A percentile compares a stretch with the other conserved stretches of the same genome.
phyloP scores from a whole-genome alignment of 257 asterid genomes.

The Osmanthus fragrans region DNA sequence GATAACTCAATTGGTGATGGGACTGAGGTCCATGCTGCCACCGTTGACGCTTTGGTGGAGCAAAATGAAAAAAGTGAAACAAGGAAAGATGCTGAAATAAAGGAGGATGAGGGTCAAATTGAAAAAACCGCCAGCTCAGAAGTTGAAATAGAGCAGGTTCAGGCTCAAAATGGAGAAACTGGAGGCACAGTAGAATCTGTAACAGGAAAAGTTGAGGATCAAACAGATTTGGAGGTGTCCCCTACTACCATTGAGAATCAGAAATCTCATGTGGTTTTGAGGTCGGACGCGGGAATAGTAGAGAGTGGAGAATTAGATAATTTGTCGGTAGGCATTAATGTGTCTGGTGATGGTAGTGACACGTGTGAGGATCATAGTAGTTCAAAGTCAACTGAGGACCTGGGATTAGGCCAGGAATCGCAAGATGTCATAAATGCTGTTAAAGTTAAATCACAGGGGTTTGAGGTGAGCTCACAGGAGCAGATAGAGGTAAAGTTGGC shows the following conservation, averaged over 20 bases:
- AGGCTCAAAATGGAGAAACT: slow-evolving; percentile 23
- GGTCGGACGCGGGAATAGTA: slow-evolving; percentile 23
- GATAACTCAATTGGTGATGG: neutral
- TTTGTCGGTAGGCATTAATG: neutral
- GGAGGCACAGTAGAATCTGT: slow-evolving; percentile 20
- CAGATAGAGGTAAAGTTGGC: slow-evolving; percentile 22
- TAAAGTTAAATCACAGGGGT: slow-evolving; percentile 19
- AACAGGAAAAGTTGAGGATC: slow-evolving; percentile 22
- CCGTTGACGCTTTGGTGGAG: neutral
- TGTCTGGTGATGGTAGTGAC: slow-evolving; percentile 14
- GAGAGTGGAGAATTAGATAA: slow-evolving; percentile 15
- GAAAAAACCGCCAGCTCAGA: slow-evolving; percentile 14
- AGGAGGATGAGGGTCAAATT: slow-evolving; percentile 20
- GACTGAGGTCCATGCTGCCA: neutral
- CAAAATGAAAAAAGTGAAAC: slow-evolving; percentile 17
- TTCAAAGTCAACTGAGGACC: slow-evolving; percentile 22
- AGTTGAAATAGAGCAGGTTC: slow-evolving; percentile 23
- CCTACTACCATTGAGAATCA: slow-evolving; percentile 25
- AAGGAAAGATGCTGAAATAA: slow-evolving; percentile 25
- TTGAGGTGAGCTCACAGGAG: slow-evolving; percentile 18
- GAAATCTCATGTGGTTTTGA: slow-evolving; percentile 25
- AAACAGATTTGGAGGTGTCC: slow-evolving; percentile 21
- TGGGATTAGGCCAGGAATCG: slow-evolving; percentile 21
- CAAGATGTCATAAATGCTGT: slow-evolving; percentile 23
- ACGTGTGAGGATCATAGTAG: slow-evolving; percentile 20